phyloP scores from a whole-genome alignment of 371 early-diverging fungal genomes.

The Actinomortierella ambigua region DNA sequence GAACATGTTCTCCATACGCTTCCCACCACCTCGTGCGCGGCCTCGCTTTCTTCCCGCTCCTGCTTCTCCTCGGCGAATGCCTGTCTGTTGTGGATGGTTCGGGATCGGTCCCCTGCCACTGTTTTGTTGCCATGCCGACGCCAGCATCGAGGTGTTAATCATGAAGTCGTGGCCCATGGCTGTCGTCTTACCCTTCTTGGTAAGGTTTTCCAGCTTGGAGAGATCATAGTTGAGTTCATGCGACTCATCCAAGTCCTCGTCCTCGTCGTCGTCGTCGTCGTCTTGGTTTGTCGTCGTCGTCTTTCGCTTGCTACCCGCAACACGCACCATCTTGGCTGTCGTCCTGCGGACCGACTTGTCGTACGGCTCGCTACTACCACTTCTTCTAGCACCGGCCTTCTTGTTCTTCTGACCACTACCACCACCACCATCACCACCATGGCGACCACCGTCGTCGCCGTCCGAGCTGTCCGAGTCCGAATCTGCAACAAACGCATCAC shows the following conservation, averaged over 20 bases:
- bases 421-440: conserved; percentile 23
- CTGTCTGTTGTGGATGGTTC: too few species aligned
- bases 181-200: too few species aligned
- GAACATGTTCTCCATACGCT: too few species aligned
- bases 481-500: conserved; percentile 15
- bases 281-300: conserved; percentile 4
- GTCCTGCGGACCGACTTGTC: background rate
- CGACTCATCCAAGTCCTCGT: conserved; percentile 53
- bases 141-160: conserved; percentile 36
- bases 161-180: conserved; percentile 36
- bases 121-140: conserved; percentile 50
- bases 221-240: conserved; percentile 27
- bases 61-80: too few species aligned
- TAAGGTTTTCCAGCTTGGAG: conserved; percentile 1
- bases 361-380: conserved; percentile 1
- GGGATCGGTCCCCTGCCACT: conserved; percentile 78
- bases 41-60: too few species aligned
- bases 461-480: background rate
- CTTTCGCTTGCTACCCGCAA: conserved; percentile 4
- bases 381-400: conserved; percentile 12
- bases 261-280: conserved; percentile 56
- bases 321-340: background rate
- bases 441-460: too few species aligned
- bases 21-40: too few species aligned
- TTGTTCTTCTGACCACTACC: conserved; percentile 17